Conservation (phyloP, 2,329 filamentous ascomycete species). For the Xylaria sp. region DNA sequence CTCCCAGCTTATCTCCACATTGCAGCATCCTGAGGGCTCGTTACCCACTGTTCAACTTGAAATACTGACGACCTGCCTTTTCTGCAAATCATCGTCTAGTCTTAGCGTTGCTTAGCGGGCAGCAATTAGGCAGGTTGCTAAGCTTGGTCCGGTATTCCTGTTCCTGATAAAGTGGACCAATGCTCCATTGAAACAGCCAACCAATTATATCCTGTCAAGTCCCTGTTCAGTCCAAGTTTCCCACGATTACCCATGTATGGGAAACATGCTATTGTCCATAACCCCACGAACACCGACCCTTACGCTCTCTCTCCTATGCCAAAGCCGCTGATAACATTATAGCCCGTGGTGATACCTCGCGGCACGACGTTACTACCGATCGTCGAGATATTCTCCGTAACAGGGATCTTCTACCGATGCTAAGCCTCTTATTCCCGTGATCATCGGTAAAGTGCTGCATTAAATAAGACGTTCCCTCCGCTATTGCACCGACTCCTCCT, state of each 20-base stretch:
- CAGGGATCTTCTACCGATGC: constrained; percentile 35
- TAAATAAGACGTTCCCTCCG: constrained; percentile 31
- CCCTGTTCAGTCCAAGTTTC: constrained; percentile 14
- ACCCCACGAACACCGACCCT: constrained; percentile 12
- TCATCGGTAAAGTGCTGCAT: constrained; percentile 35
- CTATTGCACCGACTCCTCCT: constrained; percentile 37
- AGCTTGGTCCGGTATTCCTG: constrained; percentile 28
- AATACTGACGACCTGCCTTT: constrained; percentile 30
- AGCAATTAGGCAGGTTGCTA: constrained; percentile 35
- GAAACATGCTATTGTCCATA: constrained; percentile 8
- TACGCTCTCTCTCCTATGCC: constrained; percentile 6
- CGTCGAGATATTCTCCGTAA: constrained; percentile 28
- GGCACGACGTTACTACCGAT: constrained; percentile 37
- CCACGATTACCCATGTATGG: constrained; percentile 18
- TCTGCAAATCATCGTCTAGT: constrained; percentile 26
- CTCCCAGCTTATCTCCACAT: constrained; percentile 1
- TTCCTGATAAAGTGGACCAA: constrained; percentile 37
- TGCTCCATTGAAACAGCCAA: constrained; percentile 21
- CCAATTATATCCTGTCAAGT: constrained; percentile 9
- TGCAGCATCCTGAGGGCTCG: background rate
- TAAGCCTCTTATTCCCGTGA: constrained; percentile 30
- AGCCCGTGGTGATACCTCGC: constrained; percentile 22
- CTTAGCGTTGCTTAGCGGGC: constrained; percentile 23
- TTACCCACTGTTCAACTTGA: constrained; percentile 8
- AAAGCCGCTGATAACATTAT: constrained; percentile 12